Percentiles rank a stretch among this genome's conserved stretches.
Conservation (phyloP, 495 filamentous ascomycete species). For the Opeltia flavorubescens region DNA sequence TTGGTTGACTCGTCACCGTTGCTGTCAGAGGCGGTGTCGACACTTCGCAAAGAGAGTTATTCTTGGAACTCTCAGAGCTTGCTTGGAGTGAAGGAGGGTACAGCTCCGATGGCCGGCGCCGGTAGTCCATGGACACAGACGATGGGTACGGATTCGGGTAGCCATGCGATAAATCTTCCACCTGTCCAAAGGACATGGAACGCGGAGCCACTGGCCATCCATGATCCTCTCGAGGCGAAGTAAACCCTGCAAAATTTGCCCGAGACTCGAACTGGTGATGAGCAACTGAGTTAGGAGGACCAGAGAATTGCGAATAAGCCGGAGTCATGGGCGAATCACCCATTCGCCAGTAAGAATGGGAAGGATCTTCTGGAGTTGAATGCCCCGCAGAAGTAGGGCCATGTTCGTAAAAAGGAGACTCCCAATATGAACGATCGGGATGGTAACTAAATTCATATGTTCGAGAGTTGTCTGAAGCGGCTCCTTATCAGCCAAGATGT, state of each 20-base stretch:
- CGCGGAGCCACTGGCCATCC: conserved; percentile 12
- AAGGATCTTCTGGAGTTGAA: conserved; percentile 14
- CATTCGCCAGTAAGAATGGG: conserved; percentile 15
- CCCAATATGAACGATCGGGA: conserved; percentile 10
- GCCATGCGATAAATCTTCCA: conserved; percentile 10
- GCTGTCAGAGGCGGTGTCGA: conserved; percentile 13
- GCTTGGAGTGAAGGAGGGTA: conserved; percentile 16
- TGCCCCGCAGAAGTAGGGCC: conserved; percentile 12
- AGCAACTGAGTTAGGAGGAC: conserved; percentile 8
- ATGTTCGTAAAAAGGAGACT: conserved; percentile 14
- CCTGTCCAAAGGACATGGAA: conserved; percentile 15
- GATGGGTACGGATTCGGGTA: conserved; percentile 11
- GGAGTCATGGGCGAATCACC: conserved; percentile 16
- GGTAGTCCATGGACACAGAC: conserved; percentile 7
- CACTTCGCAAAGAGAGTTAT: conserved; percentile 10
- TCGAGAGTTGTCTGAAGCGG: conserved; percentile 7
- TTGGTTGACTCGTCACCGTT: conserved; percentile 12
- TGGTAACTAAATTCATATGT: conserved; percentile 13
- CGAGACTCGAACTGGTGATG: conserved; percentile 8
- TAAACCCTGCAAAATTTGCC: conserved; percentile 13
- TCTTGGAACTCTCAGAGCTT: conserved; percentile 14
- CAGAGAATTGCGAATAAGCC: conserved; percentile 13
- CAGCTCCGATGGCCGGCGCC: conserved; percentile 14
- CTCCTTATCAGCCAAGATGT: neutral
- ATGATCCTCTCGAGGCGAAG: conserved; percentile 8